These are phyloP conservation scores for Pichia pseudocactophila DNA, from an alignment of 805 yeast genomes.

Conservation along the genomic window DNA sequence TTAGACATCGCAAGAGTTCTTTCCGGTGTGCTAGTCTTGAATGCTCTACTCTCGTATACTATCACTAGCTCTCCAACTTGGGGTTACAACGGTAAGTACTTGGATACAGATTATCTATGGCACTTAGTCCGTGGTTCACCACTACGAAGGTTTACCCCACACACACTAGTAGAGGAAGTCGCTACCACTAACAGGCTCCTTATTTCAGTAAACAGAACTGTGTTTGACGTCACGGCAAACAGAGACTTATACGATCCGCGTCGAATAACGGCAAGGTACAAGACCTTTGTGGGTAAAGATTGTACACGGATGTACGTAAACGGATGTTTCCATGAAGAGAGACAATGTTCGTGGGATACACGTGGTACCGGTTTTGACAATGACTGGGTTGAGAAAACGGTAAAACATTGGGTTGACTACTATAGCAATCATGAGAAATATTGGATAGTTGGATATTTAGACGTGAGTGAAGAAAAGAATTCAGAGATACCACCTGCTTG, in stretches of 20 bases:
- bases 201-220: constrained; percentile 49
- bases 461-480: constrained; percentile 1
- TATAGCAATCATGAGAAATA: constrained; percentile 37
- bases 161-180: constrained; percentile 31
- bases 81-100: constrained; percentile 49
- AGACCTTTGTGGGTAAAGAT: constrained; percentile 54
- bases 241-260: constrained; percentile 41
- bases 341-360: constrained; percentile 57
- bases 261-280: constrained; percentile 36
- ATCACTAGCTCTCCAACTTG: constrained; percentile 50
- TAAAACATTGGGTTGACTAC: constrained; percentile 45
- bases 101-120: constrained; percentile 32
- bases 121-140: constrained; percentile 15
- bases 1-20: constrained; percentile 36
- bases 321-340: constrained; percentile 49
- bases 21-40: constrained; percentile 38
- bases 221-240: constrained; percentile 53
- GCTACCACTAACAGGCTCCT: constrained; percentile 28
- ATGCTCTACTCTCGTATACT: constrained; percentile 44
- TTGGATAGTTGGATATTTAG: constrained; percentile 55
- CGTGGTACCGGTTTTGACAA: constrained; percentile 42
- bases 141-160: constrained; percentile 31
- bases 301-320: constrained; percentile 62
- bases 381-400: constrained; percentile 29
- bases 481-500: constrained; percentile 1